These are phyloP conservation scores for Solanum tacnaense DNA, from an alignment of 257 asterid genomes.

Conservation along the genomic window DNA sequence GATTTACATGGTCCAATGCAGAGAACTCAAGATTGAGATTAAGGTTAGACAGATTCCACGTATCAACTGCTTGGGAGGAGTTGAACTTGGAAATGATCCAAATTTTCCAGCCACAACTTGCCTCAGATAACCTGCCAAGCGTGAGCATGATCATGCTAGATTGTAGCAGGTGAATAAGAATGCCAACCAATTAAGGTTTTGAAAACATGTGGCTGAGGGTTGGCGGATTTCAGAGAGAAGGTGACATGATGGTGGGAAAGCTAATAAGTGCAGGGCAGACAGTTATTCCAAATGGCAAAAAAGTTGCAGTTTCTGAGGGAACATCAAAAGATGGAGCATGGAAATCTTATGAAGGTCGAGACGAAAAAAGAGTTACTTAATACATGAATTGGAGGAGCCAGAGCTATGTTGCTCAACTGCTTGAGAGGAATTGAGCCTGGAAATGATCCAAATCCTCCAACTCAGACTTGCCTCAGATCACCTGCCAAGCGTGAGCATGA, in stretches of 20 bases:
- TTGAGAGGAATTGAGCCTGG: not conserved
- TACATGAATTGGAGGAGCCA: not conserved
- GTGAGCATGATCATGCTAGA: not conserved
- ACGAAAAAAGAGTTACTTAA: not conserved
- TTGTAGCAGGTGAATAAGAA: not conserved
- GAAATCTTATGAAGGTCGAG: not conserved
- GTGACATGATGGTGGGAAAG: not conserved
- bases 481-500: not conserved
- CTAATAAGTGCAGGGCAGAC: not conserved
- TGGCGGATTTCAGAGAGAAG: not conserved
- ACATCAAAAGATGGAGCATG: not conserved
- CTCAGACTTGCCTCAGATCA: not conserved
- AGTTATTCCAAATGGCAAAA: not conserved
- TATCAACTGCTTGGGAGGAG: not conserved
- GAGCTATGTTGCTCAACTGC: not conserved
- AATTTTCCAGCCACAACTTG: not conserved
- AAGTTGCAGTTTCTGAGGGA: not conserved
- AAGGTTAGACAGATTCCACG: not conserved
- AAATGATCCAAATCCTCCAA: not conserved
- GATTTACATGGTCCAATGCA: not conserved
- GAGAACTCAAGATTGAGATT: not conserved
- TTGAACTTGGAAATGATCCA: not conserved
- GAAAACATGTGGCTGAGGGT: not conserved
- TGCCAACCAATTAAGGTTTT: not conserved
- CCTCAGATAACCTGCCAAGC: not conserved